Evolutionary conservation across 2,329 filamentous ascomycete species (phyloP), one percentile per base, ranked within the genome.

Genomic region (Alternaria postmessia): DNA sequence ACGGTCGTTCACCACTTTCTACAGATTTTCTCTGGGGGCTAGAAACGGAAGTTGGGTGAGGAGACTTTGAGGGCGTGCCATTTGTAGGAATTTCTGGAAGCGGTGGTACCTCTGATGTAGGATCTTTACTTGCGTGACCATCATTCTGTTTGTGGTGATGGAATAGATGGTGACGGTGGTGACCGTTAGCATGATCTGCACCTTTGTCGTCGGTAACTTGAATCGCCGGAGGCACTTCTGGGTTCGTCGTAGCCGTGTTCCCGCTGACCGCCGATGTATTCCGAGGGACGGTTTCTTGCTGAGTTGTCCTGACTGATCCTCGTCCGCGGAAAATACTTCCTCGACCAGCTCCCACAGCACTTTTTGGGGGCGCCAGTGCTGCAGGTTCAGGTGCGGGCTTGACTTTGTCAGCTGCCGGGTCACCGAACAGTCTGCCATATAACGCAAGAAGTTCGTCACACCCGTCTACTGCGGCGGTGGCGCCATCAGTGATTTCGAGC

Each of bases 381-480:
- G 83, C 77, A 70, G 83, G 75, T 64, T 66, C 76, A 61, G 72
- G 81, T 68, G 67, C 76, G 62, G 72, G 72, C 78, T 64, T 83
- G 20, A 61, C 48, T 52, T 71, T 70, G 6, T 73, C 71, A 11
- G 65, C 55, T 26, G 67, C 80, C 9, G 87, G 80, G 49, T 88
- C 86, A 7, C 90, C 90, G 75, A 97, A 98, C 0, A 99, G 82
- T 63, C 91, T 86, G 3, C 89, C 87, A 74, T 95, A 99, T 1
- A 98, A 82, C 16, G 88, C 88, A 20, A 99, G 81, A 39, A 99
- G 83, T 77, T 97, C 93, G 65, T 92, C 88, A 74, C 91, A 94
- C 61, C 91, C 89, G 74, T 97, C 97, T 51, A 98, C 92, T 18
- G 95, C 94, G 57, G 90, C 87, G 59, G 92, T 89, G 0, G 93